A percentile compares a stretch with the other conserved stretches of the same genome.
These are phyloP conservation scores for Herpotrichia juniperi DNA, from an alignment of 2,329 filamentous ascomycete species.

Conservation along the genomic window DNA sequence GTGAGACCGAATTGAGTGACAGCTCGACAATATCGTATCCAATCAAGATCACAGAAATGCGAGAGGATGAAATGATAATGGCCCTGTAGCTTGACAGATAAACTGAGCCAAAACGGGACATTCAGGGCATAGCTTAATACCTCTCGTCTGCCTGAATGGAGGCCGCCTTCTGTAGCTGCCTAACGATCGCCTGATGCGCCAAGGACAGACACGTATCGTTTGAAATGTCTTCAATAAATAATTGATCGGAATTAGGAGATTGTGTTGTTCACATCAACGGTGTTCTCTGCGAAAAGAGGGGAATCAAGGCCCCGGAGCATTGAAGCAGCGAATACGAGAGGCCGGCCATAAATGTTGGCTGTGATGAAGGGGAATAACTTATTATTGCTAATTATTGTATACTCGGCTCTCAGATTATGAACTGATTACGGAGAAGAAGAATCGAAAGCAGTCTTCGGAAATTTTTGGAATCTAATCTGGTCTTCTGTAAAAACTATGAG, in stretches of 20 bases:
- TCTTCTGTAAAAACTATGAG: no score
- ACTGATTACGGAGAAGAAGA: no score
- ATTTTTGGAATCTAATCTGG: no score
- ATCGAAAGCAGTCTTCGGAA: no score
- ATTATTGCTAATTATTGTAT: not conserved
- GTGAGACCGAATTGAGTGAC: no score
- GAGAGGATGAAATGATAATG: no score
- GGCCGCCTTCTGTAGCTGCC: slow-evolving; percentile 7
- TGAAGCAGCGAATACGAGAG: not conserved
- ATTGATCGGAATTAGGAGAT: not conserved
- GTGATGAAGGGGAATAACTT: not conserved
- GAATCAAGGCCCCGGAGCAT: no score
- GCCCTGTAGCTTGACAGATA: no score
- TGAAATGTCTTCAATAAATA: not conserved
- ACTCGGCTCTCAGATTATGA: no score
- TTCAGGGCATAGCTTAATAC: not conserved
- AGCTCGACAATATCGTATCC: no score
- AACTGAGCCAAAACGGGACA: not conserved
- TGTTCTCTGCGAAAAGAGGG: not conserved
- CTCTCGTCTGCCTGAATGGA: slow-evolving; percentile 9
- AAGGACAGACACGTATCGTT: not conserved
- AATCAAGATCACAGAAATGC: no score
- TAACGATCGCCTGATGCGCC: not conserved
- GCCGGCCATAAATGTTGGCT: not conserved
- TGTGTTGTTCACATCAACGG: not conserved